These are phyloP conservation scores for Leishmania amazonensis DNA, from an alignment of 208 protist species.

Conservation along the genomic window DNA sequence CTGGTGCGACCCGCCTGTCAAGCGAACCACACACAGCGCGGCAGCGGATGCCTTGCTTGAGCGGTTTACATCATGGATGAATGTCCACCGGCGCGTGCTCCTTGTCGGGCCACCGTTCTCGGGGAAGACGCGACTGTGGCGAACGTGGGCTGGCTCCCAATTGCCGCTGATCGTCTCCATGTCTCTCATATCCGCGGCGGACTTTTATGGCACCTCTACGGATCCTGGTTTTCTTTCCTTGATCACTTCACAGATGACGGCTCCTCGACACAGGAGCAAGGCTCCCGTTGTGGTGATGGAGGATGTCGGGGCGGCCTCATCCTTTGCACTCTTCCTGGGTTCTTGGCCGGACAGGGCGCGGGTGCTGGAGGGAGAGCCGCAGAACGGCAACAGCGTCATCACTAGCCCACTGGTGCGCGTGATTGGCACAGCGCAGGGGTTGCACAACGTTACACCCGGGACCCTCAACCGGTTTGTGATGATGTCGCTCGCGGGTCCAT, in stretches of 20 bases:
- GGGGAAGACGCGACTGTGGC: slow-evolving; percentile 76
- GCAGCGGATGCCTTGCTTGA: slow-evolving; percentile 5
- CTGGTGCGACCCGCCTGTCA: slow-evolving; percentile 1
- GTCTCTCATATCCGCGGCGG: slow-evolving; percentile 52
- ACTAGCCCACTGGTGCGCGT: slow-evolving; percentile 13
- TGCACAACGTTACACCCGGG: slow-evolving; percentile 17
- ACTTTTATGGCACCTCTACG: slow-evolving; percentile 66
- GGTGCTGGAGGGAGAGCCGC: slow-evolving; percentile 15
- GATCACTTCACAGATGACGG: slow-evolving; percentile 9
- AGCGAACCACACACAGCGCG: neutral
- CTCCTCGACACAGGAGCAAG: neutral
- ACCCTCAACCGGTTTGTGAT: slow-evolving; percentile 25
- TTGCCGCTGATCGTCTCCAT: slow-evolving; percentile 55
- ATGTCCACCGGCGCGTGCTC: slow-evolving; percentile 50
- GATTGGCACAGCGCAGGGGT: slow-evolving; percentile 16
- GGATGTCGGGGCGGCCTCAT: slow-evolving; percentile 21
- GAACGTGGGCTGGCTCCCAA: slow-evolving; percentile 46
- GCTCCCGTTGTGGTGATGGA: slow-evolving; percentile 30
- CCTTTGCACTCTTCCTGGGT: slow-evolving; percentile 24
- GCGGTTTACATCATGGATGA: slow-evolving; percentile 62
- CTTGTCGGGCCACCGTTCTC: slow-evolving; percentile 71
- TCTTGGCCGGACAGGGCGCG: slow-evolving; percentile 17
- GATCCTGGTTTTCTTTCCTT: slow-evolving; percentile 32
- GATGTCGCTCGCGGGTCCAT: slow-evolving; percentile 20
- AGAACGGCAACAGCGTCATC: slow-evolving; percentile 7